These are phyloP conservation scores for Cryptococcus sp. DNA, from an alignment of 1,284 basidiomycete species.

Conservation along the genomic window DNA sequence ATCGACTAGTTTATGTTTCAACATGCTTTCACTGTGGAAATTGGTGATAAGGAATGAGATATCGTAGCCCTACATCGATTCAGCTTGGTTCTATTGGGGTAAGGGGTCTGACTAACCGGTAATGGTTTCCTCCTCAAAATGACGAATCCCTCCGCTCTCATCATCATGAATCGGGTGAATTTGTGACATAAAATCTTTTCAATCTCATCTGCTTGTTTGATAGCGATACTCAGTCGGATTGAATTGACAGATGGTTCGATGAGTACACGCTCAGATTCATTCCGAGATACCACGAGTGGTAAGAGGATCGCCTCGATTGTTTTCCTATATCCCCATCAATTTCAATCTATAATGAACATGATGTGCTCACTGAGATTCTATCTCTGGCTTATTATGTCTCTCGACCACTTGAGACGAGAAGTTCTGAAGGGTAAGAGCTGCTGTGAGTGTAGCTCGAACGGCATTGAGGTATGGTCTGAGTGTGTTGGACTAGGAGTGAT, in stretches of 20 bases:
- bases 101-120: slow-evolving; percentile 55
- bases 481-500: slow-evolving; percentile 54
- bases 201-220: slow-evolving; percentile 99
- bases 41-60: slow-evolving; percentile 99
- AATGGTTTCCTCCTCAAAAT: slow-evolving; percentile 93
- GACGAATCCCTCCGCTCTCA: slow-evolving; percentile 94
- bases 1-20: slow-evolving; percentile 99
- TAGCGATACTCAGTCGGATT: slow-evolving; percentile 90
- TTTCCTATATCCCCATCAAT: slow-evolving; percentile 52
- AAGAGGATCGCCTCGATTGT: slow-evolving; percentile 93
- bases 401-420: slow-evolving; percentile 97
- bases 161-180: slow-evolving; percentile 99
- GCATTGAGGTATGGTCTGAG: slow-evolving; percentile 93
- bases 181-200: slow-evolving; percentile 96
- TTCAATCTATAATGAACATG: background rate
- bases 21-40: slow-evolving; percentile 92
- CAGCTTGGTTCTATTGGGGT: background rate
- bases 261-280: slow-evolving; percentile 92
- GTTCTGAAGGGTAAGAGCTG: slow-evolving; percentile 94
- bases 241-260: slow-evolving; percentile 98
- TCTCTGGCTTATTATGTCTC: slow-evolving; percentile 92
- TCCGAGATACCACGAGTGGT: slow-evolving; percentile 87
- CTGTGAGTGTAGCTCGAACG: slow-evolving; percentile 90
- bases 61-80: slow-evolving; percentile 72
- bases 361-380: slow-evolving; percentile 68